Evolutionary conservation across 176 grass and related monocot genomes (phyloP).

Genomic region (Carex kokanica): DNA sequence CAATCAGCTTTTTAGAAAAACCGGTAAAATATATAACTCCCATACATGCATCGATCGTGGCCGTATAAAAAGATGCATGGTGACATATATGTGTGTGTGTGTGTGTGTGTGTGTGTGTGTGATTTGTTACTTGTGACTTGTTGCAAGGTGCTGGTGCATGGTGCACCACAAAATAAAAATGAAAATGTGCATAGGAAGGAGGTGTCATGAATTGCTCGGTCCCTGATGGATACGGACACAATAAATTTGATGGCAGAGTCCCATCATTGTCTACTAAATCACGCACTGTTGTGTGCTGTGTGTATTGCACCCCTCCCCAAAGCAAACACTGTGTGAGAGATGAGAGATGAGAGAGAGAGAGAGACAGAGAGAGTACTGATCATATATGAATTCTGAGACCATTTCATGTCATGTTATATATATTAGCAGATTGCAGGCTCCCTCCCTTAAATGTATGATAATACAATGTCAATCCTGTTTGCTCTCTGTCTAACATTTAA

Average conservation of each 20-base stretch:
- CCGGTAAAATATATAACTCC: background rate
- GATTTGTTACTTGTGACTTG: background rate
- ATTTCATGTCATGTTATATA: conserved; percentile 19
- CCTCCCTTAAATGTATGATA: background rate
- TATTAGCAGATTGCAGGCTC: conserved; percentile 19
- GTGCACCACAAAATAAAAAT: no score
- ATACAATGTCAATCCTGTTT: conserved; percentile 23
- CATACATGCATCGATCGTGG: conserved; percentile 13
- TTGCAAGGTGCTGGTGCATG: no score
- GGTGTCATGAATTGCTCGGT: background rate
- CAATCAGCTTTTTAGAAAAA: background rate
- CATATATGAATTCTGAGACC: background rate
- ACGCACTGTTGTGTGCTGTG: background rate
- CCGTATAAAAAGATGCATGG: background rate
- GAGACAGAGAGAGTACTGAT: no score
- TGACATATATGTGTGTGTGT: no score
- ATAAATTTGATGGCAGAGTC: conserved; percentile 18
- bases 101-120: no score
- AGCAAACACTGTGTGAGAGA: background rate
- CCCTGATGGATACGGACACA: background rate
- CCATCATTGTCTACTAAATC: conserved; percentile 30
- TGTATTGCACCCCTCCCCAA: background rate
- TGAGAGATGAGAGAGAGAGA: background rate
- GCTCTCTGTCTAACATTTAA: conserved; percentile 10
- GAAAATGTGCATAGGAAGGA: background rate